Conservation (phyloP, 78 protist species). For the Anaeramoeba flamelloides region DNA sequence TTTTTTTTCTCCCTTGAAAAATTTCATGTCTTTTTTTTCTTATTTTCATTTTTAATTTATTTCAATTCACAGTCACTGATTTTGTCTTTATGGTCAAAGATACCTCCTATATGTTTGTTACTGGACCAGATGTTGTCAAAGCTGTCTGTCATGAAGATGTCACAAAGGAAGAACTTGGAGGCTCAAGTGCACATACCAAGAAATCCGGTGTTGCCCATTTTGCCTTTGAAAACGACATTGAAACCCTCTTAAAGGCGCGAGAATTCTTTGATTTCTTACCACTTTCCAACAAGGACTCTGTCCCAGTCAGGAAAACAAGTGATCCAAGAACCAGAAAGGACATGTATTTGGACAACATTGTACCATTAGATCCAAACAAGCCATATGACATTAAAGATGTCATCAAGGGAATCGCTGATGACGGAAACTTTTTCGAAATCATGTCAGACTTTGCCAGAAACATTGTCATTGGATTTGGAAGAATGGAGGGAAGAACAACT, state of each 20-base stretch:
- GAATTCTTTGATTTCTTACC: constrained; percentile 56
- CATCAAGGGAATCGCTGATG: constrained; percentile 63
- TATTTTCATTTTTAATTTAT: no score
- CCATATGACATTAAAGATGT: constrained; percentile 87
- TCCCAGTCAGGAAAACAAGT: constrained; percentile 41
- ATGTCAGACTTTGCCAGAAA: constrained; percentile 76
- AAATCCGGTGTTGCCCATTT: constrained; percentile 39
- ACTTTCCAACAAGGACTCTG: constrained; percentile 27
- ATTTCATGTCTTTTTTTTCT: no score
- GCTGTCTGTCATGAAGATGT: constrained; percentile 17
- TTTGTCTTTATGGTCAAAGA: constrained; percentile 73
- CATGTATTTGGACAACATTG: constrained; percentile 16
- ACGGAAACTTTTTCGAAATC: constrained; percentile 70
- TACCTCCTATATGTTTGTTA: constrained; percentile 80
- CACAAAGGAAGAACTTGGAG: constrained; percentile 85
- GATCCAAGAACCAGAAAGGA: constrained; percentile 33
- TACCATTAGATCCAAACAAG: constrained; percentile 60
- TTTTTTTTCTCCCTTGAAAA: no score
- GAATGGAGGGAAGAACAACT: constrained; percentile 84
- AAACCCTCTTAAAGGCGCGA: constrained; percentile 52
- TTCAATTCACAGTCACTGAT: no score
- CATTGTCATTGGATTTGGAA: constrained; percentile 70
- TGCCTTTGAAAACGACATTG: constrained; percentile 71
- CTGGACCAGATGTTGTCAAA: constrained; percentile 94
- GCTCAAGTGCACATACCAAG: constrained; percentile 60